Evolutionary conservation across 1,284 basidiomycete genomes (phyloP), one percentile per base, ranked within the genome.

Genomic region (Trichosporon sp.): DNA sequence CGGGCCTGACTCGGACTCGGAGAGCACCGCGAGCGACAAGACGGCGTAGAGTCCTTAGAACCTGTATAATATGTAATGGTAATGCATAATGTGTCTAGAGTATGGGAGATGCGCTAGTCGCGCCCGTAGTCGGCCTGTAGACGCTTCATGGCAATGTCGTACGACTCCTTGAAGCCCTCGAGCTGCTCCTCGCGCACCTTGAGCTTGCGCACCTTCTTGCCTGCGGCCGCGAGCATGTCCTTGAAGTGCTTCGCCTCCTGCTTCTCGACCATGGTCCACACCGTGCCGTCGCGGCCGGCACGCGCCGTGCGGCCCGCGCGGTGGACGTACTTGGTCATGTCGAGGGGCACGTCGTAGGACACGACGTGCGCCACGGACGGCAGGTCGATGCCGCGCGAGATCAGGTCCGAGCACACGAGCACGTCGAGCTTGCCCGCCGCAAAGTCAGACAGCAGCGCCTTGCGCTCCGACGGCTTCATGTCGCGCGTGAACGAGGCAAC

Each of bases 291-390:
- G 60, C 91, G 86, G 1, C 94, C 94, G 1, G 96, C 96, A 70
- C 96, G 88, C 3, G 96, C 96, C 0, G 96, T 98, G 47, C 96
- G 87, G 21, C 96, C 96, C 0, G 95, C 95, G 62, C 96, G 90
- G 81, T 99, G 96, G 21, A 99, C 92, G 78, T 99, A 98, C 82
- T 98, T 98, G 64, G 93, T 89, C 87, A 97, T 92, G 78, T 98
- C 96, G n/a, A 98, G 87, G 1, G 96, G 95, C 2, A 90, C 90
- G 81, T 98, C 96, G 82, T 98, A 98, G 73, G 90, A 94, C 47
- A 99, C 88, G 32, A 98, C 96, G 82, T 98, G 92, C 12, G 89
- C 88, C 58, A 98, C 93, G 70, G 92, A 88, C 64, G 90, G 92
- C 69, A 99, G 91, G 80, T 99, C 97, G 70, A 98, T 94, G n/a